These are phyloP conservation scores for Pythium scleroteichum DNA, from an alignment of 352 stramenopile species.

Conservation along the genomic window DNA sequence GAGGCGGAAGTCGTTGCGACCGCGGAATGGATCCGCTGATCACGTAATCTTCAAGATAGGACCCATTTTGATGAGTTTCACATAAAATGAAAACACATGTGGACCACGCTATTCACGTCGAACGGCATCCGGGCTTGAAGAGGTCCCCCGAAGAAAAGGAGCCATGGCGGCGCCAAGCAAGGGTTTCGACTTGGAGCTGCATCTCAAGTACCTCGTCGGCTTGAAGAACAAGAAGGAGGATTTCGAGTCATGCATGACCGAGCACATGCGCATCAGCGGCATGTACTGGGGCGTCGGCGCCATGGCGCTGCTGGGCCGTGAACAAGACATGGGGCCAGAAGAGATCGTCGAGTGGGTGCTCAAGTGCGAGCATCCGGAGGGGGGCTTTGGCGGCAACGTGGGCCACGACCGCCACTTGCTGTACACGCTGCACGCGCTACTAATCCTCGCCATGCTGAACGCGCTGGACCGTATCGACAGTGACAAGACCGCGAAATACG, in stretches of 20 bases:
- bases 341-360: constrained; percentile 96
- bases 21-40: not conserved
- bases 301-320: constrained; percentile 91
- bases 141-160: not conserved
- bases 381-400: constrained; percentile 95
- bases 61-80: not conserved
- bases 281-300: constrained; percentile 98
- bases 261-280: constrained; percentile 97
- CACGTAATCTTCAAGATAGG: constrained; percentile 14
- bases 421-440: constrained; percentile 97
- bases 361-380: constrained; percentile 90
- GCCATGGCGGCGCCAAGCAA: constrained; percentile 23
- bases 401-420: constrained; percentile 97
- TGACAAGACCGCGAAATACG: constrained; percentile 78
- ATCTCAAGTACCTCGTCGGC: constrained; percentile 77
- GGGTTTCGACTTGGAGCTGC: constrained; percentile 62
- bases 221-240: constrained; percentile 89
- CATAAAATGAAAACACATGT: not conserved
- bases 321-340: constrained; percentile 78
- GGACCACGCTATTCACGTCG: not conserved
- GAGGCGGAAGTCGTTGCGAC: constrained; percentile 1
- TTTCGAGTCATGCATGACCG: constrained; percentile 93
- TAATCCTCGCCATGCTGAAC: constrained; percentile 96
- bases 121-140: not conserved
- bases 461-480: constrained; percentile 80